Evolutionary conservation across 176 grass and related monocot species (phyloP).

Genomic region (Musa itinerans): DNA sequence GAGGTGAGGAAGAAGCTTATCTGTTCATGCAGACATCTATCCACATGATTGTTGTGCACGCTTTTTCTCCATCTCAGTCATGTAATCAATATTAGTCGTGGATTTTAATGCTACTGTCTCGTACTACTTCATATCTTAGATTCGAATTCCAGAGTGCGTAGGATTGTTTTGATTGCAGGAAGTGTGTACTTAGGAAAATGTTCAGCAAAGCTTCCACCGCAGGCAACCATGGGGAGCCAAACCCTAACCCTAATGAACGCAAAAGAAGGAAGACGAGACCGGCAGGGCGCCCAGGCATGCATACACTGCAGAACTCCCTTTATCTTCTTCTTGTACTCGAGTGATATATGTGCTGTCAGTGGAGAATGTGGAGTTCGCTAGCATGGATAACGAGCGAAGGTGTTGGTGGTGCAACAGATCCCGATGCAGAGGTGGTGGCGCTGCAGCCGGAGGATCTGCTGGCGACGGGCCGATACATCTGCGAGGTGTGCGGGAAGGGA

Average conservation of each 20-base stretch:
- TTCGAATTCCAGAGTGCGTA: not conserved
- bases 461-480: conserved; percentile 80
- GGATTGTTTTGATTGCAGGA: not conserved
- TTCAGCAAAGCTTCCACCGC: not conserved
- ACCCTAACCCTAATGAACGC: not conserved
- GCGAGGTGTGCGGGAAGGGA: conserved; percentile 84
- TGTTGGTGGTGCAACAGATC: conserved; percentile 38
- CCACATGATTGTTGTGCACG: too few relatives aligned
- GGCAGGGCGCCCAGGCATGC: not conserved
- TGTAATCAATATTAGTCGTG: too few relatives aligned
- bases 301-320: not conserved
- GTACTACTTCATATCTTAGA: too few relatives aligned
- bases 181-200: not conserved
- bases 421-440: conserved; percentile 84
- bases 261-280: conserved; percentile 5
- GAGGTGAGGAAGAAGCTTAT: too few relatives aligned
- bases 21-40: too few relatives aligned
- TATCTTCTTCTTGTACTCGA: too few relatives aligned
- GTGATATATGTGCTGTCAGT: too few relatives aligned
- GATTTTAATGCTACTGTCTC: too few relatives aligned
- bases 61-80: too few relatives aligned
- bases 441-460: conserved; percentile 74
- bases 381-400: too few relatives aligned
- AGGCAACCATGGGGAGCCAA: not conserved
- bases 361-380: too few relatives aligned